Evolutionary conservation across 352 stramenopile species (phyloP), one percentile per base, ranked within the genome.

Genomic region (Phytopythium boreale): DNA sequence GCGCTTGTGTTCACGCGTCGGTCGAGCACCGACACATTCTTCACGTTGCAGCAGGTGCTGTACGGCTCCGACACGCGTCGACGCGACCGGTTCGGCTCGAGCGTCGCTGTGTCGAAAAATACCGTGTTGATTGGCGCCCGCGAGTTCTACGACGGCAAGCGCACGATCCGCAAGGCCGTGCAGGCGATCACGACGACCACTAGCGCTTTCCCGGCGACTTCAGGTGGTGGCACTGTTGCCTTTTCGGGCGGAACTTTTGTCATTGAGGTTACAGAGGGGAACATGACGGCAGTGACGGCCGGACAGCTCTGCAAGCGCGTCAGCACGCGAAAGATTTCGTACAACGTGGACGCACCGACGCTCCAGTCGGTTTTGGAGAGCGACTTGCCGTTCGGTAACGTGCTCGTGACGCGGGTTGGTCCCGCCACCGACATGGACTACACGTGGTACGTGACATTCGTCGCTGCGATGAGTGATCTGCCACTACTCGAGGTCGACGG

Each of bases 361-460:
- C 61, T 96, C 34, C 63, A 88, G 26, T 74, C 74, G 5, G 69
- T 80, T 1, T 56, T 98, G 6, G 75, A 94, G 66, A 70, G 47
- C 1, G 86, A 97, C 41, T 80, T 97, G 26, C 56, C 74, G 5
- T 62, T 95, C 12, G 82, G 82, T 1, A 87, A 89, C 29, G 51
- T 97, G 0, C 64, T 92, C 10, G 90, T 97, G 9, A 68, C 64
- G 3, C 84, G 91, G 1, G 76, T 79, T 15, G 88, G 82, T 0
- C 77, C 84, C 4, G 82, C 75, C 34, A 44, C 62, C 2, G 56
- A 50, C 5, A 76, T 75, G 31, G 89, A 81, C 4, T 95, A 88
- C 61, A 90, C 81, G 41, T 97, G 89, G 90, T 88, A 77, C 24
- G 74, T 97, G 19, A 97, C 88, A 12, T 97, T 96, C 67, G 67